Base-by-base conservation (phyloP, 2,329 filamentous ascomycete genomes). In the Penicillium sp. region DNA sequence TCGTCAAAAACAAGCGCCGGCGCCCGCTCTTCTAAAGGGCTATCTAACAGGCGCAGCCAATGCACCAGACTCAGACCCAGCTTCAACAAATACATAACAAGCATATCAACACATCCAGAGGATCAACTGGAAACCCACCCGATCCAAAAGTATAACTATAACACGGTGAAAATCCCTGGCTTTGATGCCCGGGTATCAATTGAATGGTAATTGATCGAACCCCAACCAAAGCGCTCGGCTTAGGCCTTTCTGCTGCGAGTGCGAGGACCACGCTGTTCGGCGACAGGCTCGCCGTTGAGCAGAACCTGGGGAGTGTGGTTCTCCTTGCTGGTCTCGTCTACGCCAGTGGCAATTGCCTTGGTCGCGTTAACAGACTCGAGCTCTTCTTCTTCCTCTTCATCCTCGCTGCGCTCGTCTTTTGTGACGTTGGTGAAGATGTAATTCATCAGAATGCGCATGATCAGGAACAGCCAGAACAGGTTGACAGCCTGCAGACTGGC, bases 401-500 rank as follows among this genome's bases (percentile, higher is more conserved):
- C 71, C 2, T 79, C 77, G 57, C 76, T 79, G 57, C 77, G 66
- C 60, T 79, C 76, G 51, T 79, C 77, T 56, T 71, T 71, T 20
- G 45, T 64, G 20, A 75, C 64, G 45, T 68, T 73, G 61, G 65
- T 72, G 60, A 76, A 72, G 34, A 75, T 60, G 55, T 78, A 77
- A 63, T 75, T 77, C 59, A 72, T 68, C 35, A 77, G 62, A 49
- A 79, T 74, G 59, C 75, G 74, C 48, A 78, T 63, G 50, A 79
- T 78, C 56, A 78, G 65, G 61, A 72, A 77, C 18, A 80, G 69
- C 73, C 77, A 79, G 57, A 79, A 76, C 46, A 79, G 66, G 42
- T 79, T 79, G 31, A 79, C 74, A 16, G 74, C 72, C 60, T 80
- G 77, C 39, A 80, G 66, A 59, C 73, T 72, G 32, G 73, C 75